Percentiles rank a stretch among this genome's conserved stretches.
These are phyloP conservation scores for Pythium insidiosum DNA, from an alignment of 352 stramenopile genomes.

Conservation along the genomic window DNA sequence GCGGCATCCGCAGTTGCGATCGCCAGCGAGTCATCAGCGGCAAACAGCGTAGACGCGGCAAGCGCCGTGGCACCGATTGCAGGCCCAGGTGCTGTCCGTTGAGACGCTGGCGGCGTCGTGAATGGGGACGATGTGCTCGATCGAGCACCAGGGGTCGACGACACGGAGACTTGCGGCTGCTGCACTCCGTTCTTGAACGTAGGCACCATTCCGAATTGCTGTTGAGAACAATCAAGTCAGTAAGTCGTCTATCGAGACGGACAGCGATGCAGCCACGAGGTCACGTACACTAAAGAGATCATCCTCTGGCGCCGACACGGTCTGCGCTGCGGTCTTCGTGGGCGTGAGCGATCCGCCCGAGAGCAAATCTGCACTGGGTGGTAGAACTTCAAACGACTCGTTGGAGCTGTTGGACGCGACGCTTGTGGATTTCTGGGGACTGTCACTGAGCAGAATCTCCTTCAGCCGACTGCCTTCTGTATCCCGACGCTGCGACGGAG, in stretches of 20 bases:
- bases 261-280: no score
- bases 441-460: slow-evolving; percentile 18
- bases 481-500: slow-evolving; percentile 11
- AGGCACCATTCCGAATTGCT: slow-evolving; percentile 84
- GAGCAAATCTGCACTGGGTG: slow-evolving; percentile 12
- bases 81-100: slow-evolving; percentile 7
- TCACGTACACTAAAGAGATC: slow-evolving; percentile 74
- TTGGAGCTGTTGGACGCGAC: slow-evolving; percentile 57
- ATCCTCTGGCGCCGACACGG: slow-evolving; percentile 17
- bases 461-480: slow-evolving; percentile 19
- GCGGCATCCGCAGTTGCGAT: slow-evolving; percentile 15
- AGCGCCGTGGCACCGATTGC: slow-evolving; percentile 12
- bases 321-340: slow-evolving; percentile 1
- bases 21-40: slow-evolving; percentile 31
- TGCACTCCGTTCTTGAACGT: slow-evolving; percentile 63
- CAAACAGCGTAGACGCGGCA: slow-evolving; percentile 46
- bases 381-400: slow-evolving; percentile 52
- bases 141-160: no score
- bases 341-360: slow-evolving; percentile 4
- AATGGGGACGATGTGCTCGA: no score
- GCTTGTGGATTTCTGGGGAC: slow-evolving; percentile 15
- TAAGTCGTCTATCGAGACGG: no score
- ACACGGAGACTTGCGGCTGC: slow-evolving; percentile 10
- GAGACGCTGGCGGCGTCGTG: no score
- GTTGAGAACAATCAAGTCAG: slow-evolving; percentile 5